Conservation (phyloP, 441 rosid species). For the California macrophylla region DNA sequence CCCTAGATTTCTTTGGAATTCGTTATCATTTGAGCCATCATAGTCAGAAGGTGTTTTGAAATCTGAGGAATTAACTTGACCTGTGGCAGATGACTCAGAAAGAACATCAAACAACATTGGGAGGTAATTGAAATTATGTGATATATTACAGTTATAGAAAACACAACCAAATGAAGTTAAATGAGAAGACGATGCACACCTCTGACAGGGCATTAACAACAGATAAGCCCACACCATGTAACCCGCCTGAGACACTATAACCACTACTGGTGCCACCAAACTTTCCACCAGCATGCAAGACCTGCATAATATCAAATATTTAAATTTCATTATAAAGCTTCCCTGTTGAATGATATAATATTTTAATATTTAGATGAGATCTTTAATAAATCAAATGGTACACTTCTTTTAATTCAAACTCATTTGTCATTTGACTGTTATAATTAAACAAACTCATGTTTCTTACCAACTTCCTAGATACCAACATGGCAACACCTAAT, state of each 20-base stretch:
- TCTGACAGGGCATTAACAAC: conserved; percentile 97
- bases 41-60: not conserved
- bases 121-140: not conserved
- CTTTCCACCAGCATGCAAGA: conserved; percentile 95
- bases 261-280: conserved; percentile 97
- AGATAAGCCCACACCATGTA: conserved; percentile 95
- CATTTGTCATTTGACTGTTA: not conserved
- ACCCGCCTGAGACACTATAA: conserved; percentile 88
- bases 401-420: not conserved
- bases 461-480: not conserved
- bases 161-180: not conserved
- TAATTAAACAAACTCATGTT: not conserved
- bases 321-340: not conserved
- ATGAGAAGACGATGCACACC: conserved; percentile 35
- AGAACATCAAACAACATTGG: not conserved
- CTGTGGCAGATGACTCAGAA: not conserved
- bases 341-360: not conserved
- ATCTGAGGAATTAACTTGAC: not conserved
- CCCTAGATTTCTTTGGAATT: not conserved
- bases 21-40: not conserved
- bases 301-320: conserved; percentile 36
- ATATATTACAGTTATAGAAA: not conserved
- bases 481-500: not conserved
- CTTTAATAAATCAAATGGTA: not conserved
- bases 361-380: not conserved